Evolutionary conservation across 176 grass and related monocot species (phyloP).

Genomic region (Panicum miliaceum): DNA sequence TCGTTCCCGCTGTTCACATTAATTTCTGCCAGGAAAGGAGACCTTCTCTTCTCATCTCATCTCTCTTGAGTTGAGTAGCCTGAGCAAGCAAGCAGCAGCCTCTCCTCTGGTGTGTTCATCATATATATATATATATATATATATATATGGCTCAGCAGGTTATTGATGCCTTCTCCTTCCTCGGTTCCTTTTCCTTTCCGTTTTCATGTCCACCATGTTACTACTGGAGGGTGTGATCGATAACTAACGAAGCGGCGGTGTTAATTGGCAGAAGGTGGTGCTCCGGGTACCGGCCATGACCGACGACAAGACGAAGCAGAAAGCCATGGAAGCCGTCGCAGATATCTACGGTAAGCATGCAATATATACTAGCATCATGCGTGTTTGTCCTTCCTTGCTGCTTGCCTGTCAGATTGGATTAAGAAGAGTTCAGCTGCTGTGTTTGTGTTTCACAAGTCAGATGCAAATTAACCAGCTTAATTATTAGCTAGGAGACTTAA

Average conservation of each 20-base stretch:
- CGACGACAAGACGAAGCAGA: constrained; percentile 84
- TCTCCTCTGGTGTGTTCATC: not conserved
- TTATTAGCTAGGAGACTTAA: not conserved
- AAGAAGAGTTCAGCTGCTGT: not conserved
- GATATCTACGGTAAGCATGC: constrained; percentile 78
- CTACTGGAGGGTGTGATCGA: too few species aligned
- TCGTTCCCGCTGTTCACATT: not conserved
- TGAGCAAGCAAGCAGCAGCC: not conserved
- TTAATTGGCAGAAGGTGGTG: constrained; percentile 79
- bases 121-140: too few species aligned
- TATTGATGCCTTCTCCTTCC: not conserved
- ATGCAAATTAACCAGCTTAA: not conserved
- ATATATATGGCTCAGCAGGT: constrained; percentile 73
- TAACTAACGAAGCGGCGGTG: too few species aligned
- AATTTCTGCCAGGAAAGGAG: not conserved
- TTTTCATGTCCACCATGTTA: not conserved
- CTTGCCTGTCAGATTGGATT: not conserved
- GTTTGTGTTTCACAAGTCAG: not conserved
- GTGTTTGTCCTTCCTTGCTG: not conserved
- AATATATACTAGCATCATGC: too few species aligned
- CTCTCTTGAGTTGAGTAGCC: too few species aligned
- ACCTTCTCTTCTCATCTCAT: not conserved
- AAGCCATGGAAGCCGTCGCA: constrained; percentile 79
- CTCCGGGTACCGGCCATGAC: constrained; percentile 72
- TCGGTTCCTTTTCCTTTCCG: too few species aligned